Conservation (phyloP, 345 rosid genomes). For the Carallia brachiata region DNA sequence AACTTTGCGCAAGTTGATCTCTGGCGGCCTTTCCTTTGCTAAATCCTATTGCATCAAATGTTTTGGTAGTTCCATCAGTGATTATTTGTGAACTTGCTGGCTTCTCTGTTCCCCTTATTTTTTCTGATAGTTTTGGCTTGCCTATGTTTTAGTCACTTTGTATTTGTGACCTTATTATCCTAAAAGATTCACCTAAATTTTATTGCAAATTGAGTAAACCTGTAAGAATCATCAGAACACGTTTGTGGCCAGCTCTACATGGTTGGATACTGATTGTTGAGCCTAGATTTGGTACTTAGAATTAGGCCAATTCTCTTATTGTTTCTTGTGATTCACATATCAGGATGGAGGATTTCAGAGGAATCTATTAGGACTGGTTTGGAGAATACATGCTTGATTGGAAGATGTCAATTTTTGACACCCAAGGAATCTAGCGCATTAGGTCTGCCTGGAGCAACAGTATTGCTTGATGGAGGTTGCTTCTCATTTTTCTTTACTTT, state of each 20-base stretch:
- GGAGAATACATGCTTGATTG: constrained; percentile 67
- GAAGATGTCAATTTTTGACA: constrained; percentile 80
- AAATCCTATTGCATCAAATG: no score
- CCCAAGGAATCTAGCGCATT: constrained; percentile 54
- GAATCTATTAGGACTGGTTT: constrained; percentile 67
- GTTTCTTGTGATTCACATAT: constrained; percentile 10
- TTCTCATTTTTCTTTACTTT: constrained; percentile 3
- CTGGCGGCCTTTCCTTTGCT: no score
- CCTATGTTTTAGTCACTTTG: not conserved
- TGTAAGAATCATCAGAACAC: not conserved
- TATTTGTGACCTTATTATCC: not conserved
- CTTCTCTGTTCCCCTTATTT: no score
- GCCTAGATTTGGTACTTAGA: not conserved
- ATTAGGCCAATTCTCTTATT: not conserved
- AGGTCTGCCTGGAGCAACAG: constrained; percentile 58
- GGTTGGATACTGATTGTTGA: constrained; percentile 3
- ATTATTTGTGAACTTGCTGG: not conserved
- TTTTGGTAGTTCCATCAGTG: not conserved
- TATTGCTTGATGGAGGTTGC: constrained; percentile 88
- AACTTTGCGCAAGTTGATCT: no score
- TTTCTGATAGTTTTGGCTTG: not conserved
- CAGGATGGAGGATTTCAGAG: constrained; percentile 74
- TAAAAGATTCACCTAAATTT: not conserved
- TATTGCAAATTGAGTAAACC: not conserved
- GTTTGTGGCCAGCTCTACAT: not conserved